These are phyloP conservation scores for Venturia aucupariae DNA, from an alignment of 2,329 filamentous ascomycete species.

Conservation along the genomic window DNA sequence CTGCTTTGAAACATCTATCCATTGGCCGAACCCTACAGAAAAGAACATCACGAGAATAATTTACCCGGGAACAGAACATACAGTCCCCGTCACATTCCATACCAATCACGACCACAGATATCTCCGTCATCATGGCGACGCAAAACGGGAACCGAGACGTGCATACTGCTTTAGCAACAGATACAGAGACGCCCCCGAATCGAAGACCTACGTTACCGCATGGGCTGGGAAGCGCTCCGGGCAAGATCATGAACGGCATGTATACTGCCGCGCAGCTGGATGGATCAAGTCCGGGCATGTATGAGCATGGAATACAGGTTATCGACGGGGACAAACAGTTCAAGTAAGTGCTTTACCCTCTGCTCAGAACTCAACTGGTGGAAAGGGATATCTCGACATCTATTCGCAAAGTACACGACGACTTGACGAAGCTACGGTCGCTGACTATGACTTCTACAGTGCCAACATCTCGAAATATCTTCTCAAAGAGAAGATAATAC, in stretches of 20 bases:
- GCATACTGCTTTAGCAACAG: not conserved
- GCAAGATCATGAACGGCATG: constrained; percentile 62
- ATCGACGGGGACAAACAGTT: constrained; percentile 95
- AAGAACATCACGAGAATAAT: not conserved
- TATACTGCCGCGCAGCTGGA: constrained; percentile 53
- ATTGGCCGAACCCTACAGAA: not conserved
- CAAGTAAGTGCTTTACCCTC: constrained; percentile 55
- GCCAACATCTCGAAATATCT: constrained; percentile 74
- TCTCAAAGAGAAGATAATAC: constrained; percentile 65
- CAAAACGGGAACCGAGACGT: not conserved
- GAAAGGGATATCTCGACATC: not conserved
- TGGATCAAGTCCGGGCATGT: constrained; percentile 57
- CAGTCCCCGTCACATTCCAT: no score
- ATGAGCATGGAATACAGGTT: constrained; percentile 92
- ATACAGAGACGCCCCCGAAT: not conserved
- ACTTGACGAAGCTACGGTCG: not conserved
- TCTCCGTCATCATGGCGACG: constrained; percentile 4
- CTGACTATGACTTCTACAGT: constrained; percentile 36
- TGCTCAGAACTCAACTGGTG: not conserved
- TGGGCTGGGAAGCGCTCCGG: constrained; percentile 28
- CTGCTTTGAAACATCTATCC: not conserved
- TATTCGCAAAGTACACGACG: not conserved
- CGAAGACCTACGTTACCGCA: constrained; percentile 12
- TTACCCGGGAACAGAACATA: not conserved
- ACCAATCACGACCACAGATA: not conserved